Evolutionary conservation across 495 filamentous ascomycete genomes (phyloP), one percentile per base, ranked within the genome.

Genomic region (Trichoderma erinaceum): DNA sequence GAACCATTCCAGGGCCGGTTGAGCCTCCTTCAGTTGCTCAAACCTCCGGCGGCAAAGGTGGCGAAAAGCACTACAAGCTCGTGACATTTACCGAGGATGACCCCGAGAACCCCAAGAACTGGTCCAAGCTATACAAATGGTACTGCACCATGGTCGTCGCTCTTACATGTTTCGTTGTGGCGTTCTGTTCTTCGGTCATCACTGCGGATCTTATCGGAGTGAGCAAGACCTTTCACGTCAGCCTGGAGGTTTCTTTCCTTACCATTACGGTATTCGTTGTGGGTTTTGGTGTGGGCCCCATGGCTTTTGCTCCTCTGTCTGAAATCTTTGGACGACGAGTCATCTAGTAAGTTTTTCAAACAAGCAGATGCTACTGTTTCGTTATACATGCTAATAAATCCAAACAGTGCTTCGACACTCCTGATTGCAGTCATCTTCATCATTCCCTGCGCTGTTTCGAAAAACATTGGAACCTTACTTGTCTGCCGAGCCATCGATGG

Each of bases 281-380:
- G 69, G 91, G 91, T 21, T 93, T 93, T 72, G 90, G 90, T 72
- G 76, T 93, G 56, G 90, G 89, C 4, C 91, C 92, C n/a, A 90
- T 93, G 90, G 81, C 80, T 16, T 96, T 93, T 73, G 90, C 91
- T 29, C 91, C 92, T 0, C 75, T 92, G 66, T 89, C 86, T 13
- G 91, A 93, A 74, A 81, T 93, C 66, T 74, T 87, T 38, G 91
- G 91, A 64, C 79, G 90, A 65, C 80, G 84, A 52, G 78, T 88
- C 13, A 86, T 94, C 68, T 94, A 92, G 73, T 77, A 71, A 35
- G 75, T 66, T 27, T 52, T 52, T 8, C 16, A 18, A 21, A 18
- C 7, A 16, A 18, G 13, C 46, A 48, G 21, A 7, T n/a, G 65
- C 13, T 21, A 3, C 16, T n/a, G 21, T 16, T 8, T 16, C 16